Evolutionary conservation across 2,329 filamentous ascomycete genomes (phyloP), one percentile per base, ranked within the genome.

Genomic region (Nigrospora sphaerica): DNA sequence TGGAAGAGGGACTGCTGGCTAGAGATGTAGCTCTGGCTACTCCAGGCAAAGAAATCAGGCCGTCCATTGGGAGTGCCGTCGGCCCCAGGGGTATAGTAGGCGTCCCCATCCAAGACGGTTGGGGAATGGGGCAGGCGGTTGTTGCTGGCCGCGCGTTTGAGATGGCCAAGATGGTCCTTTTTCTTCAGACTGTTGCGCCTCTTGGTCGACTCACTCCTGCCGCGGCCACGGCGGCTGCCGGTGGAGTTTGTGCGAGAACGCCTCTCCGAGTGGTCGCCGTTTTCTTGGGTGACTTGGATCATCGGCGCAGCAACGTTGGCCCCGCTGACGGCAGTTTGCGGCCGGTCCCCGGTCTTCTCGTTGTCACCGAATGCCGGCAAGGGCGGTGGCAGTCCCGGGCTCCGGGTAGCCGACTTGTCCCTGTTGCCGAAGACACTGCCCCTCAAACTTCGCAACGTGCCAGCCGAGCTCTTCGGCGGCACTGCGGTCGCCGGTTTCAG

Each of bases 221-320:
- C 19, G 40, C 66, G 64, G 17, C 62, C 49, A 57, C 69, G 67
- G 53, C 68, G 60, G 32, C 65, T 67, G 18, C 41, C 45, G 5
- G 62, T 54, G 5, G 70, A 63, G 42, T 63, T 65, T 42, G 59
- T 56, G 40, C 66, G 59, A 14, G 56, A 60, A 12, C 61, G 57
- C 19, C 56, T 52, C 19, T 72, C 72, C 55, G 56, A 62, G 46
- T 52, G 58, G 54, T 64, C 68, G 46, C 67, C 77, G 55, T 66
- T 76, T 46, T 88, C 86, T 48, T 80, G 78, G 0, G 83, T 93
- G 23, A 95, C 77, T 47, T 93, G 86, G 50, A 95, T 91, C 1
- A 81, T 75, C 2, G 89, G 88, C 39, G 79, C 70, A 32, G 83
- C 75, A 17, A 58, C 60, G 52, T 67, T 70, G 6, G 63, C 59